These are phyloP conservation scores for Dichotomopilus funicola DNA, from an alignment of 2,329 filamentous ascomycete species.

Conservation along the genomic window DNA sequence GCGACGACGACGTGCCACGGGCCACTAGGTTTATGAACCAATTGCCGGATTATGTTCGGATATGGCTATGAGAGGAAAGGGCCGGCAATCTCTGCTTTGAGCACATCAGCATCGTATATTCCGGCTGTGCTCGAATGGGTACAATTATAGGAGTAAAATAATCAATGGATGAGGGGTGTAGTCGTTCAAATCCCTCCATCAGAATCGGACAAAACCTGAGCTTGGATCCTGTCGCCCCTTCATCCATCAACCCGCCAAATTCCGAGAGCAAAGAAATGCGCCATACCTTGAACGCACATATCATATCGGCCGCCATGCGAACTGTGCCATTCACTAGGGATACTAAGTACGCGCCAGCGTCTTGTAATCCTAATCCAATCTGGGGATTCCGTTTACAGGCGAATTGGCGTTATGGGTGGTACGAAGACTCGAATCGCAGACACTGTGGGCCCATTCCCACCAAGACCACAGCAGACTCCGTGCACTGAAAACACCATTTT, in stretches of 20 bases:
- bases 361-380: conserved; percentile 1
- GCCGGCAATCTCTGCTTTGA: conserved; percentile 12
- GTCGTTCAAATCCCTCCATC: too few relatives aligned
- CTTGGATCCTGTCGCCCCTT: too few relatives aligned
- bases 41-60: conserved; percentile 8
- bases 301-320: conserved; percentile 11
- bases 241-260: background rate
- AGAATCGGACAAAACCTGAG: too few relatives aligned
- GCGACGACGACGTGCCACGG: conserved; percentile 8
- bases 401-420: conserved; percentile 9
- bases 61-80: conserved; percentile 13
- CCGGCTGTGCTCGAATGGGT: background rate
- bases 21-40: conserved; percentile 3
- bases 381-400: background rate
- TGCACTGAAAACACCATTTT: conserved; percentile 14
- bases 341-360: background rate
- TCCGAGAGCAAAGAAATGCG: background rate
- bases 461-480: conserved; percentile 8
- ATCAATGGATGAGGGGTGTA: background rate
- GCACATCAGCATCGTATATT: conserved; percentile 14
- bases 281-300: conserved; percentile 19
- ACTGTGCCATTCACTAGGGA: background rate
- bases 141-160: background rate
- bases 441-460: conserved; percentile 15
- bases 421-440: conserved; percentile 9